A percentile compares a stretch with the other conserved stretches of the same genome.
Conservation (phyloP, 495 filamentous ascomycete species). For the Hypoxylon rickii region DNA sequence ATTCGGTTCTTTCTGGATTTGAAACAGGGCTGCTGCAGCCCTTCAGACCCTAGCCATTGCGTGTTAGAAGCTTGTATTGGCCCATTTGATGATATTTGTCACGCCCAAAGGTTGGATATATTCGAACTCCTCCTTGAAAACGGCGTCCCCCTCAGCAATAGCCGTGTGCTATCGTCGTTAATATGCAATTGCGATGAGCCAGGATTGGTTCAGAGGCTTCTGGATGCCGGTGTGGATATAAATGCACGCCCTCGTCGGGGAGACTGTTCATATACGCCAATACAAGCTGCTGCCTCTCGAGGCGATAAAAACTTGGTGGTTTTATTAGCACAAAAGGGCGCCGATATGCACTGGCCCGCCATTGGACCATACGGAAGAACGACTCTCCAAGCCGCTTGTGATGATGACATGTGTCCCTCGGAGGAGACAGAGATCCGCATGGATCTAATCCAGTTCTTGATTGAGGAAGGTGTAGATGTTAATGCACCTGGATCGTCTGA, state of each 20-base stretch:
- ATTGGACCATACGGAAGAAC: neutral
- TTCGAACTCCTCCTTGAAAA: constrained; percentile 5
- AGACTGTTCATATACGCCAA: neutral
- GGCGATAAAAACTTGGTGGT: constrained; percentile 14
- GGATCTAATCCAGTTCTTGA: constrained; percentile 8
- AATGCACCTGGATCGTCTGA: constrained; percentile 6
- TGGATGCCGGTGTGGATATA: constrained; percentile 9
- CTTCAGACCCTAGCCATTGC: neutral
- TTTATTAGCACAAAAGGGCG: constrained; percentile 24
- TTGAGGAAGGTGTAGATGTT: constrained; percentile 12
- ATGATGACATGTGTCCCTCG: neutral
- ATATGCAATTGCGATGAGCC: neutral
- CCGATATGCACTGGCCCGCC: constrained; percentile 18
- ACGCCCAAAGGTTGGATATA: neutral
- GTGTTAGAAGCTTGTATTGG: constrained; percentile 11
- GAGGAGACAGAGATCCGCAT: neutral
- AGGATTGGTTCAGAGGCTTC: constrained; percentile 3
- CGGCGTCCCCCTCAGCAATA: neutral
- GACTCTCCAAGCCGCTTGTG: constrained; percentile 17
- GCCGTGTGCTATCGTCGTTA: neutral
- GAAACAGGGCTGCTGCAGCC: neutral
- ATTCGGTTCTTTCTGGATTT: neutral
- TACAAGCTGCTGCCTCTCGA: constrained; percentile 16
- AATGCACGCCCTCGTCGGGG: neutral
- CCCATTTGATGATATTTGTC: too few relatives aligned